Base-by-base conservation (phyloP, 1,139 yeast genomes). In the Nakaseomyces delphensis region DNA sequence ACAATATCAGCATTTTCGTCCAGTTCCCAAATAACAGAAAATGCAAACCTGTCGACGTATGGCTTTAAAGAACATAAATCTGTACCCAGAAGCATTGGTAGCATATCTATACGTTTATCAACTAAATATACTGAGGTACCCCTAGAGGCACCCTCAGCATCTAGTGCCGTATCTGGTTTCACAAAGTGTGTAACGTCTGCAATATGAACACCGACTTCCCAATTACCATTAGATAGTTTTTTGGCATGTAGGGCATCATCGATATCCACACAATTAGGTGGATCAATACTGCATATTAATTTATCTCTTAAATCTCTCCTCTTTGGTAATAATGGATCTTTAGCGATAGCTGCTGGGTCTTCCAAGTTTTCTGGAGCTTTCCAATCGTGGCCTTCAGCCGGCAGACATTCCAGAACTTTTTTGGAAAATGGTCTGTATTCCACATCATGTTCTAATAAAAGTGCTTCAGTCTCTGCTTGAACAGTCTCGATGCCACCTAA, bases 101-200 rank as follows among this genome's bases (percentile, higher is more conserved):
- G 72, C 99, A 93, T 93, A 72, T 93, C 99, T 54, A 93, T 93
- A 73, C 99, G 84, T 64, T 93, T 91, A 62, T 93, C 98, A n/a
- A 93, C 98, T 48, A 93, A 71, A 64, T 93, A 93, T 3, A 91
- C 96, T 4, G 98, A 89, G 0, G 98, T 93, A 59, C 96, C 97
- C 64, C 99, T 77, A 2, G 95, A 74, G 1, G 97, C 95, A 64
- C 97, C 99, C 66, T 93, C 99, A 40, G 77, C 83, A 62, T 93
- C 98, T 47, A 93, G 70, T 0, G 98, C 80, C 3, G 96, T 87
- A 50, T 81, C 83, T 0, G 98, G 82, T 63, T 87, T 86, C 39
- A 93, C 98, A 57, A 93, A 93, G 64, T 93, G 95, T 1, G 97
- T 86, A 18, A 93, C 99, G 67, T 93, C 99, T 5, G 99, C 99